A percentile compares a stretch with the other conserved stretches of the same genome.
phyloP scores from a whole-genome alignment of 2,329 filamentous ascomycete genomes.

The Metarhizium humberi region DNA sequence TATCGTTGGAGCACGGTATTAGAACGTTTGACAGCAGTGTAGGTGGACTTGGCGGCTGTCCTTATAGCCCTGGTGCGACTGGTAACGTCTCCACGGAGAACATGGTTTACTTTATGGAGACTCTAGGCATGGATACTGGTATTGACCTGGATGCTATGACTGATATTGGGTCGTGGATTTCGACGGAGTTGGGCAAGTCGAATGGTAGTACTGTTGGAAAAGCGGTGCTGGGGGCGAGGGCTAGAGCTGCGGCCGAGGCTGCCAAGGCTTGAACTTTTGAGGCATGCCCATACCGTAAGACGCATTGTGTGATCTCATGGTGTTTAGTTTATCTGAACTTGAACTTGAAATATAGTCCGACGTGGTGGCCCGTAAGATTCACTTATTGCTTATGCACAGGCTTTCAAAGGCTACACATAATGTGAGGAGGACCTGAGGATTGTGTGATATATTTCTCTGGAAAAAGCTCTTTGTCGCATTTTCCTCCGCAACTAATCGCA shows the following conservation, averaged over 20 bases:
- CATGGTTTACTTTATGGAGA: slow-evolving; percentile 69
- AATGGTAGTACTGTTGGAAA: slow-evolving; percentile 61
- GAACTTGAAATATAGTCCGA: no score
- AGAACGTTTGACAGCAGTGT: slow-evolving; percentile 73
- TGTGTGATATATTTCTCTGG: no score
- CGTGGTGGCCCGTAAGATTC: no score
- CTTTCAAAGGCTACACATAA: no score
- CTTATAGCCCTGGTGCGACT: slow-evolving; percentile 76
- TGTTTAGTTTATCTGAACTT: no score
- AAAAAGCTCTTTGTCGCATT: no score
- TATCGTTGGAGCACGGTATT: slow-evolving; percentile 68
- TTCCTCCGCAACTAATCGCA: no score
- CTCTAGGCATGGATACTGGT: slow-evolving; percentile 64
- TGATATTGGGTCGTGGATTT: slow-evolving; percentile 66
- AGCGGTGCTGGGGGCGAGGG: slow-evolving; percentile 44
- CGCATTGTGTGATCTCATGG: not conserved
- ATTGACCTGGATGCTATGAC: slow-evolving; percentile 58
- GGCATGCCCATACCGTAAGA: not conserved
- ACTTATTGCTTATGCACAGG: no score
- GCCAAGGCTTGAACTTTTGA: slow-evolving; percentile 6
- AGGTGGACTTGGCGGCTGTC: slow-evolving; percentile 73
- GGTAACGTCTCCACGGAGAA: slow-evolving; percentile 84
- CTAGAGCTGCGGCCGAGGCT: slow-evolving; percentile 16
- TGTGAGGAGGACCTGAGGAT: no score
- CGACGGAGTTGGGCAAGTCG: slow-evolving; percentile 48